Percentiles rank a stretch among this genome's conserved stretches.
These are phyloP conservation scores for Aspergillus jensenii DNA, from an alignment of 2,329 filamentous ascomycete genomes.

Conservation along the genomic window DNA sequence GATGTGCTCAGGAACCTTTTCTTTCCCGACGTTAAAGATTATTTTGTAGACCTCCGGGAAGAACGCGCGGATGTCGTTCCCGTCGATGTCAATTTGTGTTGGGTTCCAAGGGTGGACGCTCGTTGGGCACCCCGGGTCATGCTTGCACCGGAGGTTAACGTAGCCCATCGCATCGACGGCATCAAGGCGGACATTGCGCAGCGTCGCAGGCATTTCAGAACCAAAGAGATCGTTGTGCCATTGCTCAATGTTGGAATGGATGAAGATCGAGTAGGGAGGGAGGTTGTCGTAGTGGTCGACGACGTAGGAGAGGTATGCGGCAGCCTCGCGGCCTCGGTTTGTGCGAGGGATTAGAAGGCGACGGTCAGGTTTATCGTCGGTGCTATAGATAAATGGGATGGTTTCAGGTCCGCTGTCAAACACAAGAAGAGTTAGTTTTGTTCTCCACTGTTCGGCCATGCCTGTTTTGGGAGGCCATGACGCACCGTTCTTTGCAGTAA, in stretches of 20 bases:
- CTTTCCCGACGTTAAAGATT: slow-evolving; percentile 24
- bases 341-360: slow-evolving; percentile 26
- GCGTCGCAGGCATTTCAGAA: slow-evolving; percentile 24
- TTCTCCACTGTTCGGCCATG: background rate
- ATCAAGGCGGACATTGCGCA: slow-evolving; percentile 34
- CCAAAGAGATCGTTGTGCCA: slow-evolving; percentile 58
- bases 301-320: slow-evolving; percentile 52
- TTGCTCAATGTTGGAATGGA: slow-evolving; percentile 57
- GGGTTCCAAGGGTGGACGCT: slow-evolving; percentile 34
- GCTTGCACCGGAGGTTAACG: slow-evolving; percentile 41
- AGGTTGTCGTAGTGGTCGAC: slow-evolving; percentile 49
- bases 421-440: background rate
- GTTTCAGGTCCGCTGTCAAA: slow-evolving; percentile 10
- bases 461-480: background rate
- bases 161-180: slow-evolving; percentile 41
- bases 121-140: slow-evolving; percentile 38
- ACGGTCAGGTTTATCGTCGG: slow-evolving; percentile 24
- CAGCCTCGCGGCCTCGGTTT: slow-evolving; percentile 59
- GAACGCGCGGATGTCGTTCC: slow-evolving; percentile 24
- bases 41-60: slow-evolving; percentile 27
- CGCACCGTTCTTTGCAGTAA: slow-evolving; percentile 22
- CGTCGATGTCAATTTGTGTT: slow-evolving; percentile 22
- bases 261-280: slow-evolving; percentile 60
- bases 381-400: slow-evolving; percentile 29
- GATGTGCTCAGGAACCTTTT: slow-evolving; percentile 26